Conservation (phyloP, 352 stramenopile genomes). For the Phytophthora megakarya region DNA sequence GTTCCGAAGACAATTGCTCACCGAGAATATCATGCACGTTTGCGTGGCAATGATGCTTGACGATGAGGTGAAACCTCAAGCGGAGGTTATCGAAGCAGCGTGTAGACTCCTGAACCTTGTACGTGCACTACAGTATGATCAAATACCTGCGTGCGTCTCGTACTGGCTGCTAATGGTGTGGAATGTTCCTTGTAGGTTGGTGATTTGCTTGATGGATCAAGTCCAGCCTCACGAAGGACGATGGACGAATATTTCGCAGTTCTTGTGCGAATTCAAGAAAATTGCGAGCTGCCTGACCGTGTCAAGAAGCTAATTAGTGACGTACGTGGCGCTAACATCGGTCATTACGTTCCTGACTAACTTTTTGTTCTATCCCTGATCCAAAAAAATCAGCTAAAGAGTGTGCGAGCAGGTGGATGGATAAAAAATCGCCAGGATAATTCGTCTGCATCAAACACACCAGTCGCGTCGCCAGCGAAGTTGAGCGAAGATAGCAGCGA, state of each 20-base stretch:
- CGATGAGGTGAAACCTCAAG: conserved; percentile 63
- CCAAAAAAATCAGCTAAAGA: conserved; percentile 46
- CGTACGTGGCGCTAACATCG: conserved; percentile 33
- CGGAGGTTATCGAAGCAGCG: conserved; percentile 69
- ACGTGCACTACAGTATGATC: background rate
- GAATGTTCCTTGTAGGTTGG: conserved; percentile 51
- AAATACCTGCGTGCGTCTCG: background rate
- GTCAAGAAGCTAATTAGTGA: conserved; percentile 61
- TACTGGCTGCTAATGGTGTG: background rate
- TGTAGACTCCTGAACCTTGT: conserved; percentile 69
- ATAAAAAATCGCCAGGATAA: conserved; percentile 53
- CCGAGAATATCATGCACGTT: conserved; percentile 87
- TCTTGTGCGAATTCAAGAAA: conserved; percentile 56
- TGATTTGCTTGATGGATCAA: conserved; percentile 80
- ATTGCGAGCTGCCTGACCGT: conserved; percentile 32
- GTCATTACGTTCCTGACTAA: conserved; percentile 4
- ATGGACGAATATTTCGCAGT: conserved; percentile 88
- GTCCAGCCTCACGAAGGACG: conserved; percentile 75
- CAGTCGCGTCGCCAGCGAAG: conserved; percentile 33
- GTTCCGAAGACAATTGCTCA: conserved; percentile 78
- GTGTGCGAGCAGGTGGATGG: conserved; percentile 54
- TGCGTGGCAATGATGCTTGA: conserved; percentile 87
- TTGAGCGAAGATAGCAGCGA: conserved; percentile 2
- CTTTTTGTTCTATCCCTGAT: conserved; percentile 2
- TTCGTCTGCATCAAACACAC: conserved; percentile 27